Evolutionary conservation across 2,329 filamentous ascomycete species (phyloP), one percentile per base, ranked within the genome.

Genomic region (Fusarium sp.): DNA sequence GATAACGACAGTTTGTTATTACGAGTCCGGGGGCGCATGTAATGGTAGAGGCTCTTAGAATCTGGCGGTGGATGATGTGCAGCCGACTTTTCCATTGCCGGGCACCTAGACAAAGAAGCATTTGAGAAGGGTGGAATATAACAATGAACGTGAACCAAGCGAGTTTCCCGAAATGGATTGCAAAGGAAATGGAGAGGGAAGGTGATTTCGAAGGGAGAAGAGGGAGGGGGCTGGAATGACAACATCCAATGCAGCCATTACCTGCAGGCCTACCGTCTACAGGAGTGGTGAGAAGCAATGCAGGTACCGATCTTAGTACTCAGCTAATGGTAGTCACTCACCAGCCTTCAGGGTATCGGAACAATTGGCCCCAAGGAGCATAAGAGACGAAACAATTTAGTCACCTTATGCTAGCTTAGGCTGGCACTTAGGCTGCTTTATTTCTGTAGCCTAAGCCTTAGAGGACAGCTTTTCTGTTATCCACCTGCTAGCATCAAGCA

Each of bases 61-160:
- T 22, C 22, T 41, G 25, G 29, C 9, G 30, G 51, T 34, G 43
- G 48, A 52, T 32, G 61, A 62, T 46, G 22, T 38, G 40, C 54
- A 62, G 51, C 13, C 51, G 41, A 51, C 22, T 53, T 47, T 40
- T 45, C 32, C 11, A 58, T 48, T 62, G 22, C 57, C 43, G 69
- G 38, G 15, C 10, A n/a, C n/a, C n/a, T n/a, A 29, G 27, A 30
- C 47, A 58, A 22, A 25, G 38, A 69, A 46, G 65, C 65, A 71
- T 71, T 38, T 68, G 40, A 40, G 34, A 67, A 43, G 24, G 48
- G 46, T 46, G 30, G 30, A 18, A 53, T 24, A 30, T 16, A 43
- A 27, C 29, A 53, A n/a, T 38, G 9, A 38, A 38, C 3, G 16
- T 11, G 34, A 6, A 38, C 10, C 34, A 38, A 38, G 34, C 16